Percentiles rank a stretch among this genome's conserved stretches.
phyloP scores from a whole-genome alignment of 2,329 filamentous ascomycete species.

The Penicillium sp. region DNA sequence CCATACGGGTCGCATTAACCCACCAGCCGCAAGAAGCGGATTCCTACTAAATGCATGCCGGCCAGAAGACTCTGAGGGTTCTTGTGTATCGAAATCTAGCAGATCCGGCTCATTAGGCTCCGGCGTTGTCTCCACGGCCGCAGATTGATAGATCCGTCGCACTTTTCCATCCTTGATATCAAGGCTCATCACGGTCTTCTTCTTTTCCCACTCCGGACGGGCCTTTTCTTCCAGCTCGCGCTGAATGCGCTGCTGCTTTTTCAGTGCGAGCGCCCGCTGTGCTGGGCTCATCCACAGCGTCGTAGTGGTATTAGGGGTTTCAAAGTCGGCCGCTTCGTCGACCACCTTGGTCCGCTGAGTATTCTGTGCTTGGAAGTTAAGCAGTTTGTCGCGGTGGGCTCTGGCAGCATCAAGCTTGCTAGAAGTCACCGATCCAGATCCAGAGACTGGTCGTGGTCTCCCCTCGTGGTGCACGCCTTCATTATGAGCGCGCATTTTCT shows the following conservation, averaged over 20 bases:
- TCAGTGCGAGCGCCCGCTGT: constrained; percentile 78
- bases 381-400: constrained; percentile 76
- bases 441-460: constrained; percentile 27
- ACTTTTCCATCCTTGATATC: constrained; percentile 78
- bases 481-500: constrained; percentile 81
- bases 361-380: constrained; percentile 83
- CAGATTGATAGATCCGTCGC: constrained; percentile 53
- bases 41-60: constrained; percentile 45
- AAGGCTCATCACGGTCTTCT: constrained; percentile 78
- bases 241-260: constrained; percentile 79
- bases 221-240: constrained; percentile 86
- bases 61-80: constrained; percentile 12
- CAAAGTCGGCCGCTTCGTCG: constrained; percentile 78
- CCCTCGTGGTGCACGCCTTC: constrained; percentile 43
- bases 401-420: constrained; percentile 69
- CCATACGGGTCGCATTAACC: constrained; percentile 48
- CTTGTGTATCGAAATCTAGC: constrained; percentile 11
- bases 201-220: constrained; percentile 84
- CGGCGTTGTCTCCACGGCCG: constrained; percentile 28
- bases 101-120: constrained; percentile 19
- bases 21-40: constrained; percentile 45
- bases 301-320: constrained; percentile 60
- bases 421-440: constrained; percentile 20
- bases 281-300: constrained; percentile 84
- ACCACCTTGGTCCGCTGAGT: constrained; percentile 79